phyloP scores from a whole-genome alignment of 2,329 filamentous ascomycete genomes.

The Reticulascus tulasneorum region DNA sequence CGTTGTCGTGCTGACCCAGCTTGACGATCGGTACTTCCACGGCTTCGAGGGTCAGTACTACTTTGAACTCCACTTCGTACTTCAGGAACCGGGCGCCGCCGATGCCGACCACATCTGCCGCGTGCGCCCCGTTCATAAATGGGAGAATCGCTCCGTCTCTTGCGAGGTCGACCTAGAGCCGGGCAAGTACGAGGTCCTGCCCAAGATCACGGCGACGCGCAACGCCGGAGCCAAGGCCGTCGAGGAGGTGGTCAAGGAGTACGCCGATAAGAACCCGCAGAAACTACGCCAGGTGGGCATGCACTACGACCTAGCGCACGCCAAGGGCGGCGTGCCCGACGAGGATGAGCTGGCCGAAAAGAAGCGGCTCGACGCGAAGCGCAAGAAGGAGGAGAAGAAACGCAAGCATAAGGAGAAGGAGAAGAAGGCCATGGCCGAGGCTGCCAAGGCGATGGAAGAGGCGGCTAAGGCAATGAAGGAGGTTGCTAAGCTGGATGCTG shows the following conservation, averaged over 20 bases:
- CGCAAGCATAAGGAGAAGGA: constrained; percentile 18
- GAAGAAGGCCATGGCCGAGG: constrained; percentile 7
- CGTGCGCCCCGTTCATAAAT: constrained; percentile 26
- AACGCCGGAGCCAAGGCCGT: constrained; percentile 40
- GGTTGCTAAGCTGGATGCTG: constrained; percentile 3
- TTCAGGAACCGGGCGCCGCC: constrained; percentile 26
- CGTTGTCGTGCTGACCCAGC: constrained; percentile 40
- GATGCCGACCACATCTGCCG: constrained; percentile 22
- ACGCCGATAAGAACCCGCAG: constrained; percentile 45
- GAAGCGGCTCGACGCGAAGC: constrained; percentile 20
- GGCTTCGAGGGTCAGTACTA: constrained; percentile 41
- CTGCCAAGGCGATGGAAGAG: constrained; percentile 13
- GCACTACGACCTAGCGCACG: constrained; percentile 58
- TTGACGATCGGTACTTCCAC: constrained; percentile 42
- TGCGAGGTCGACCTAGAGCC: constrained; percentile 69
- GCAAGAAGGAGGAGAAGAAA: constrained; percentile 22
- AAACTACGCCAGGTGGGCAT: constrained; percentile 60
- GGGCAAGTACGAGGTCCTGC: constrained; percentile 64
- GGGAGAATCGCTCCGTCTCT: constrained; percentile 60
- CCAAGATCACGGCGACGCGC: constrained; percentile 59
- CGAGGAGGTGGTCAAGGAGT: constrained; percentile 54
- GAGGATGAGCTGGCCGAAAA: constrained; percentile 36
- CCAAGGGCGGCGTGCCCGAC: constrained; percentile 51
- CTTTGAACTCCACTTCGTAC: constrained; percentile 38
- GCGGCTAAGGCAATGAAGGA: constrained; percentile 15